Percentiles rank a stretch among this genome's conserved stretches.
Evolutionary conservation across 2,329 filamentous ascomycete genomes (phyloP).

Genomic region (Dryadomyces sulphureus): DNA sequence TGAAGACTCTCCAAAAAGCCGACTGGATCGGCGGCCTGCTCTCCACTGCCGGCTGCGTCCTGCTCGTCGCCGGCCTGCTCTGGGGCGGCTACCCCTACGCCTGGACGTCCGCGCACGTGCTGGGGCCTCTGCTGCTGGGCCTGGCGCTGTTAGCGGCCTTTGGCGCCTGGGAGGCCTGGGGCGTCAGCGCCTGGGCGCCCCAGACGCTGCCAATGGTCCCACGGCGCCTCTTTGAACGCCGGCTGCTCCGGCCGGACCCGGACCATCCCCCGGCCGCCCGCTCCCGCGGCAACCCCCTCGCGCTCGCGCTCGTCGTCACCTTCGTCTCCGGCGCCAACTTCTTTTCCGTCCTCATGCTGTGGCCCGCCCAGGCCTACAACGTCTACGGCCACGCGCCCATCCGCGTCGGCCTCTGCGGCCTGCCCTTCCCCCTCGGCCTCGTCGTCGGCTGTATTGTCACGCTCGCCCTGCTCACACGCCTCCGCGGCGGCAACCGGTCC

Average conservation of each 20-base stretch:
- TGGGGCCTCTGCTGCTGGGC: conserved; percentile 35
- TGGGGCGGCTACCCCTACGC: conserved; percentile 20
- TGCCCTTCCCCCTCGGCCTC: conserved; percentile 51
- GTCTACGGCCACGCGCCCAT: conserved; percentile 51
- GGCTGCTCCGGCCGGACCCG: conserved; percentile 20
- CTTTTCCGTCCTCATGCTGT: conserved; percentile 41
- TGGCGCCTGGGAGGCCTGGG: conserved; percentile 39
- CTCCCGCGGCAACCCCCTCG: conserved; percentile 24
- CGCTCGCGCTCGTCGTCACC: conserved; percentile 39
- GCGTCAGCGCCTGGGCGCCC: conserved; percentile 29
- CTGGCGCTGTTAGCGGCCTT: conserved; percentile 31
- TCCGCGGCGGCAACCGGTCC: conserved; percentile 42
- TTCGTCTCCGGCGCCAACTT: conserved; percentile 46
- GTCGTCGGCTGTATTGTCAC: conserved; percentile 44
- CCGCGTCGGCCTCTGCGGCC: conserved; percentile 46
- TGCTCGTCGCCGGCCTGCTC: conserved; percentile 33
- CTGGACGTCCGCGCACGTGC: conserved; percentile 28
- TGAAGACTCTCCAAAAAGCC: conserved; percentile 17
- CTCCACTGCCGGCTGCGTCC: conserved; percentile 30
- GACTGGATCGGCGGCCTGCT: conserved; percentile 37
- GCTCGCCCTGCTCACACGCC: conserved; percentile 39
- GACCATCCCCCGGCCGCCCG: conserved; percentile 38
- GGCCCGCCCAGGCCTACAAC: conserved; percentile 50
- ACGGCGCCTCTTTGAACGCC: conserved; percentile 17
- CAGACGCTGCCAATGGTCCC: conserved; percentile 35